Evolutionary conservation across 345 rosid species (phyloP).

Genomic region (Conringia planisiliqua): DNA sequence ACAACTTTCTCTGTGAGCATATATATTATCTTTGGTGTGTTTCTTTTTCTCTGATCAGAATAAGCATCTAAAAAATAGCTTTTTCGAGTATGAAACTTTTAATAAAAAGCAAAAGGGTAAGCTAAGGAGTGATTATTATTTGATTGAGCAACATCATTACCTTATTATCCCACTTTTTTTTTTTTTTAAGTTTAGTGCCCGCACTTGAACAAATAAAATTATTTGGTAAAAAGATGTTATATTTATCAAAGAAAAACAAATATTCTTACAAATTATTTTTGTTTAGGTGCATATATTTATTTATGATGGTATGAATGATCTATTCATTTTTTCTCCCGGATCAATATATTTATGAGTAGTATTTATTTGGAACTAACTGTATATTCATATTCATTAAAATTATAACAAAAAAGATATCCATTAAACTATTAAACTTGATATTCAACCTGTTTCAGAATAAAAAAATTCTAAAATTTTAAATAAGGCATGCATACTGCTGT

Average conservation of each 20-base stretch:
- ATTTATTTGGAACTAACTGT: too few relatives aligned
- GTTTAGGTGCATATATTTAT: too few relatives aligned
- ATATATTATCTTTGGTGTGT: background rate
- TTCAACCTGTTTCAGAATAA: too few relatives aligned
- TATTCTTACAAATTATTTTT: too few relatives aligned
- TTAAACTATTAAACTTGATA: too few relatives aligned
- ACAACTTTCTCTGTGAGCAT: background rate
- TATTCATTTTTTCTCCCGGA: too few relatives aligned
- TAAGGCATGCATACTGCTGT: too few relatives aligned
- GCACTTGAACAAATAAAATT: constrained; percentile 6
- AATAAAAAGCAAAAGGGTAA: background rate
- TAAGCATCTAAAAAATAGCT: constrained; percentile 31
- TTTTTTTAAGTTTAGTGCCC: background rate
- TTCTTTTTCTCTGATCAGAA: constrained; percentile 14
- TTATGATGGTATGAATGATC: too few relatives aligned
- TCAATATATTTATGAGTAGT: too few relatives aligned
- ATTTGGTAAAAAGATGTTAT: background rate
- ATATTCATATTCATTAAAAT: too few relatives aligned
- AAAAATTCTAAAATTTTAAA: too few relatives aligned
- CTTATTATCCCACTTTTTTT: constrained; percentile 14
- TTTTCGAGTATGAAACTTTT: constrained; percentile 2
- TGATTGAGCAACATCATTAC: constrained; percentile 29
- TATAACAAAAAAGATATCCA: too few relatives aligned
- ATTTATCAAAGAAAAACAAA: background rate
- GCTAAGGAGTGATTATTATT: constrained; percentile 17